Base-by-base conservation (phyloP, 495 filamentous ascomycete species). In the Aspergillus mulundensis region DNA sequence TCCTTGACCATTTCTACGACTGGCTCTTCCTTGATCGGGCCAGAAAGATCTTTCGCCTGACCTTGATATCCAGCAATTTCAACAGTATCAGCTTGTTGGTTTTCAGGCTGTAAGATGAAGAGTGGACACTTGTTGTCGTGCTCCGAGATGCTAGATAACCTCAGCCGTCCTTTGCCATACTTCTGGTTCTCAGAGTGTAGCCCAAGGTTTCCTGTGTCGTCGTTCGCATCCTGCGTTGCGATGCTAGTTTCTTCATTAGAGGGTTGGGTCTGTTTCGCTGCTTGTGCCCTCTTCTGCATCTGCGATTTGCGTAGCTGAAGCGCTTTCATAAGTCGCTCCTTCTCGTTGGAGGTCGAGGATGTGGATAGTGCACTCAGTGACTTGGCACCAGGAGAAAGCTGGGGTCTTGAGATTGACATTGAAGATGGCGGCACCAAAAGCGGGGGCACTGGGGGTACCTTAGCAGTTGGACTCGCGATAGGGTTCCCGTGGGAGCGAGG, bases 241-340 rank as follows among this genome's bases (percentile, higher is more conserved):
- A 61, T 39, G 50, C 60, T 50, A 16, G 61, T 51, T 51, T 36
- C 50, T 38, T 59, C 69, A 45, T 45, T 50, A 54, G 58, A 60
- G 54, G 56, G 50, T 42, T 73, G 61, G 40, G 59, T 69, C 39
- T 62, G 67, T 54, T 67, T 73, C 39, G 56, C 64, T 50, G 70
- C 66, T 24, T 70, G 66, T n/a, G 68, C 65, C 38, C 66, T 64
- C 52, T 72, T 78, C 16, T 72, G 81, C 77, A 84, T 76, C 60
- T 89, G 85, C 64, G 87, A 90, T 70, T 90, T 91, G 38, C 94
- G 81, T 42, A 97, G 74, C 61, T 97, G 87, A 68, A 97, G 78
- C 5, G 94, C 93, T 74, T 93, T 96, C 90, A 95, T 89, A 56
- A 98, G 75, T 58, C 91, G 81, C 61, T 88, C 83, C 68, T 96